These are phyloP conservation scores for Ophiostoma tasmaniense DNA, from an alignment of 2,329 filamentous ascomycete genomes.

Conservation along the genomic window DNA sequence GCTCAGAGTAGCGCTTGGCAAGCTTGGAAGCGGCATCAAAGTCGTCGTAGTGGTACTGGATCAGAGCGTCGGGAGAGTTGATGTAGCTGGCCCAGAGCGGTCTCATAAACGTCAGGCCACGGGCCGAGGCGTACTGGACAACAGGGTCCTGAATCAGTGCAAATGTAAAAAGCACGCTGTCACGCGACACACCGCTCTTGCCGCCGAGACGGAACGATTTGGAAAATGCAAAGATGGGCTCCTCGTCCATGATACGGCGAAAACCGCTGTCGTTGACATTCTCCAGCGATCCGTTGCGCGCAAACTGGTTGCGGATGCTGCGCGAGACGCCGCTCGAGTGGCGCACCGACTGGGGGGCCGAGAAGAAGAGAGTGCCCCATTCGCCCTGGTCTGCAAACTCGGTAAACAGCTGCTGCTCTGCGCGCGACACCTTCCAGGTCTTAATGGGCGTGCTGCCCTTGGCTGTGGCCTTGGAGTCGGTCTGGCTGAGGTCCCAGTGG, in stretches of 20 bases:
- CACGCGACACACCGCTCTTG: constrained; percentile 24
- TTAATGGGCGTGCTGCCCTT: constrained; percentile 37
- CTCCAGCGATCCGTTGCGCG: constrained; percentile 54
- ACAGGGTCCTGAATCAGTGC: constrained; percentile 69
- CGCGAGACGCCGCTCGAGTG: constrained; percentile 65
- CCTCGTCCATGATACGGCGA: constrained; percentile 63
- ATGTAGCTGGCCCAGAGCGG: constrained; percentile 75
- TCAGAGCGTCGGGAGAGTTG: constrained; percentile 47
- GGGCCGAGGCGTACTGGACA: constrained; percentile 66
- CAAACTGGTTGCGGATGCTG: constrained; percentile 58
- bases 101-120: constrained; percentile 67
- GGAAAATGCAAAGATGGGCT: constrained; percentile 73
- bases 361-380: constrained; percentile 77
- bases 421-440: constrained; percentile 56
- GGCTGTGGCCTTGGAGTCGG: constrained; percentile 27
- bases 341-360: constrained; percentile 56
- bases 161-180: constrained; percentile 63
- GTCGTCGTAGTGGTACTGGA: constrained; percentile 67
- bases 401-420: constrained; percentile 59
- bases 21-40: constrained; percentile 54
- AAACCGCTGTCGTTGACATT: constrained; percentile 46
- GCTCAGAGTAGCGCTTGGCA: constrained; percentile 61
- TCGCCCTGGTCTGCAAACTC: constrained; percentile 68
- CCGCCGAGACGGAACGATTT: constrained; percentile 47
- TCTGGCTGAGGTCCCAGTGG: constrained; percentile 55